Evolutionary conservation across 2,329 filamentous ascomycete genomes (phyloP), one percentile per base, ranked within the genome.

Genomic region (Scolecobasidium constrictum): DNA sequence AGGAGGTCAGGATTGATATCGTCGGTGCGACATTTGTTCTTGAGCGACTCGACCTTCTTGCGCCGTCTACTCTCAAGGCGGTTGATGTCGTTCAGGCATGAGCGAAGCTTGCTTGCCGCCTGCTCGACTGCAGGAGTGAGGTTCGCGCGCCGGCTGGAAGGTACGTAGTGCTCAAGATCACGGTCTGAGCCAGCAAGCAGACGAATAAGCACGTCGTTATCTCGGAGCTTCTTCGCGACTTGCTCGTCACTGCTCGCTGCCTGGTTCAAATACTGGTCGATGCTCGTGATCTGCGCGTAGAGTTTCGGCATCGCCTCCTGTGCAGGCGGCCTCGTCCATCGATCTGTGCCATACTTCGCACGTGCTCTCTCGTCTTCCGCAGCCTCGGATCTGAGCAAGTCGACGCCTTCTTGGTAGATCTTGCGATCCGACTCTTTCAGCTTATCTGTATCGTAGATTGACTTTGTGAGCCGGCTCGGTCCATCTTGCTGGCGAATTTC

Each of bases 401-500:
- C 78, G 23, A 82, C 79, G 0, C 86, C 90, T 61, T 96, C 90
- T 35, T 84, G 78, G 48, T 92, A 96, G 1, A 86, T 73, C 0
- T 78, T 74, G 42, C 79, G 67, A 55, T 95, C 87, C 38, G 80
- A 83, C 1, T 78, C 70, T 51, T 92, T 86, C n/a, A 98, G 67
- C 60, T 90, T 94, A 38, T 88, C 81, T 1, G 88, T 94, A 50
- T 96, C 90, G 4, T 84, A 80, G 48, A 96, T 85, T 4, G 85
- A 86, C 42, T 79, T 75, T 41, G 84, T 77, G 0, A 96, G 65
- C 20, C 84, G 72, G 44, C 82, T 78, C 22, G 94, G 68, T 0
- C 86, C 90, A 54, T 94, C 87, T 44, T 88, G 84, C 57, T 96
- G 90, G 16, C 88, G 75, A 38, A 98, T 82, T 56, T 96, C 92